A percentile compares a stretch with the other conserved stretches of the same genome.
Conservation (phyloP, 2,329 filamentous ascomycete species). For the Botrytis aclada region DNA sequence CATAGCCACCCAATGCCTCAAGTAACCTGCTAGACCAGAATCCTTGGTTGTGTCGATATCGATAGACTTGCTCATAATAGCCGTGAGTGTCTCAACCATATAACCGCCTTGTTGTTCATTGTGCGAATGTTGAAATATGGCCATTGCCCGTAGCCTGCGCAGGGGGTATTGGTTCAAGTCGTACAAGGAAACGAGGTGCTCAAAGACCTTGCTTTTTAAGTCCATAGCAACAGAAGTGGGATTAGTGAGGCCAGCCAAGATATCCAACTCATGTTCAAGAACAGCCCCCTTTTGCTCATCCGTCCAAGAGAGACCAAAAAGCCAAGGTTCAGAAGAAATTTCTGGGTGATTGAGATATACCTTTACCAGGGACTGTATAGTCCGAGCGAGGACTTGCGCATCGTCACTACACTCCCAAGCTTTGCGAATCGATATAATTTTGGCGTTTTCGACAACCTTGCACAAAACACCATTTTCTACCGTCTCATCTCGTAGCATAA, state of each 20-base stretch:
- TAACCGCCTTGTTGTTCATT: conserved; percentile 6
- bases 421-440: conserved; percentile 47
- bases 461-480: conserved; percentile 56
- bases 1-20: conserved; percentile 31
- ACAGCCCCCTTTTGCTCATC: conserved; percentile 53
- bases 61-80: conserved; percentile 9
- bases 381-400: conserved; percentile 53
- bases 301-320: conserved; percentile 39
- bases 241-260: conserved; percentile 35
- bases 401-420: conserved; percentile 54
- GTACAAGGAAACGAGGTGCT: conserved; percentile 32
- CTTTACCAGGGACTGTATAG: conserved; percentile 58
- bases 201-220: conserved; percentile 29
- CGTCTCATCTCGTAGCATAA: conserved; percentile 59
- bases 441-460: conserved; percentile 50
- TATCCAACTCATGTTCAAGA: conserved; percentile 58
- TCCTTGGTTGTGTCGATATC: conserved; percentile 29
- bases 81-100: conserved; percentile 26
- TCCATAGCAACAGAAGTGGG: conserved; percentile 17
- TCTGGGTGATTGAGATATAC: conserved; percentile 57
- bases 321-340: conserved; percentile 47
- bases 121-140: conserved; percentile 26
- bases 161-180: conserved; percentile 32
- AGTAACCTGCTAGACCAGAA: conserved; percentile 29
- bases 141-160: conserved; percentile 34